These are phyloP conservation scores for Inonotus hispidus DNA, from an alignment of 1,284 basidiomycete genomes.

Conservation along the genomic window DNA sequence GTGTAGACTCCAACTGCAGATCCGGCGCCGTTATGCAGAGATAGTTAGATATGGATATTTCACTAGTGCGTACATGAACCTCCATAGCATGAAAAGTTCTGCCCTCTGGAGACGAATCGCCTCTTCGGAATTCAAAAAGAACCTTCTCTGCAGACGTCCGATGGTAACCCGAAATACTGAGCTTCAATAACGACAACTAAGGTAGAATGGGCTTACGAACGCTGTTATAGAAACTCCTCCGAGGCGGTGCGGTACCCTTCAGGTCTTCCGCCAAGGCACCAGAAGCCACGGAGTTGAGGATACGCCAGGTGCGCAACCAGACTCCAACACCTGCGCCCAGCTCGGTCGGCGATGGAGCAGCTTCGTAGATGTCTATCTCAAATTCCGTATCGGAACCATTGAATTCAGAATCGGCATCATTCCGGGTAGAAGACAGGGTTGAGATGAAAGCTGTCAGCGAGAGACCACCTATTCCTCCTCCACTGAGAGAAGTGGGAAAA, in stretches of 20 bases:
- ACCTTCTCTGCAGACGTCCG: conserved; percentile 5
- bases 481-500: no score
- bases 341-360: conserved; percentile 40
- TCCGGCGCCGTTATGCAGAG: no score
- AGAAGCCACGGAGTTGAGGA: conserved; percentile 24
- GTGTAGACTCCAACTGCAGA: conserved; percentile 13
- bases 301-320: conserved; percentile 40
- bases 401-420: conserved; percentile 10
- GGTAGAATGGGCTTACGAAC: not conserved
- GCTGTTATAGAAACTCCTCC: conserved; percentile 4
- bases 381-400: conserved; percentile 27
- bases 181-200: not conserved
- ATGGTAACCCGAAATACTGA: no score
- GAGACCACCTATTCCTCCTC: no score
- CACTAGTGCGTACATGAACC: conserved; percentile 3
- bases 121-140: conserved; percentile 15
- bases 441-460: no score
- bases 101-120: conserved; percentile 5
- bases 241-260: conserved; percentile 6
- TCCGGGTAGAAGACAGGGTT: no score
- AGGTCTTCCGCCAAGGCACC: conserved; percentile 2
- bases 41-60: not conserved
- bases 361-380: conserved; percentile 42
- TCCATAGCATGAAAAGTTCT: conserved; percentile 13
- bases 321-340: conserved; percentile 48